Conservation (phyloP, 23 red algal species). For the Gracilaria caudata region DNA sequence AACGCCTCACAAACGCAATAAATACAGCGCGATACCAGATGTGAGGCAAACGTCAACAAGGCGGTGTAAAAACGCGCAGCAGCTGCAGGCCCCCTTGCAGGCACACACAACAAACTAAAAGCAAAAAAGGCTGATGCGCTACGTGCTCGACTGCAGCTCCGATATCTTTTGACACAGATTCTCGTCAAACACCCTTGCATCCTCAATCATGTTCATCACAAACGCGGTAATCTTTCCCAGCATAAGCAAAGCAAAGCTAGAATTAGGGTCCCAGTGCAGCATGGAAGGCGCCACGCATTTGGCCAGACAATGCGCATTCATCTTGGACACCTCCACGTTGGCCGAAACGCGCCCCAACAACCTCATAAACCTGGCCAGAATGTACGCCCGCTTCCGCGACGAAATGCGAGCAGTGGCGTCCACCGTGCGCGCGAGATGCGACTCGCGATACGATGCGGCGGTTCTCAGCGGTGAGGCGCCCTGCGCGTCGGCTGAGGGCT, state of each 20-base stretch:
- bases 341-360: slow-evolving; percentile 77
- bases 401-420: slow-evolving; percentile 9
- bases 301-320: slow-evolving; percentile 90
- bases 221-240: slow-evolving; percentile 90
- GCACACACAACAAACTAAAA: neutral
- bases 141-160: slow-evolving; percentile 36
- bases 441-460: slow-evolving; percentile 11
- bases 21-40: neutral
- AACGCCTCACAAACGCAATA: neutral
- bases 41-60: neutral
- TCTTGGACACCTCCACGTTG: slow-evolving; percentile 61
- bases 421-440: slow-evolving; percentile 60
- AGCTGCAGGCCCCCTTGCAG: no score
- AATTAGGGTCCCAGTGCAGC: slow-evolving; percentile 88
- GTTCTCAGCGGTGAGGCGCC: neutral
- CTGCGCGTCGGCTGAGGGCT: slow-evolving; percentile 3
- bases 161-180: slow-evolving; percentile 68
- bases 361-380: slow-evolving; percentile 78
- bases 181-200: slow-evolving; percentile 78
- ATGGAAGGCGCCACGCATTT: slow-evolving; percentile 83
- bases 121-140: neutral
- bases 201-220: slow-evolving; percentile 90
- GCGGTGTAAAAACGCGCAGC: neutral
- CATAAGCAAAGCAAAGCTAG: slow-evolving; percentile 74
- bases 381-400: slow-evolving; percentile 56